Evolutionary conservation across 148 eudicot genomes (phyloP), one percentile per base, ranked within the genome.

Genomic region (Camellia lanceoleosa): DNA sequence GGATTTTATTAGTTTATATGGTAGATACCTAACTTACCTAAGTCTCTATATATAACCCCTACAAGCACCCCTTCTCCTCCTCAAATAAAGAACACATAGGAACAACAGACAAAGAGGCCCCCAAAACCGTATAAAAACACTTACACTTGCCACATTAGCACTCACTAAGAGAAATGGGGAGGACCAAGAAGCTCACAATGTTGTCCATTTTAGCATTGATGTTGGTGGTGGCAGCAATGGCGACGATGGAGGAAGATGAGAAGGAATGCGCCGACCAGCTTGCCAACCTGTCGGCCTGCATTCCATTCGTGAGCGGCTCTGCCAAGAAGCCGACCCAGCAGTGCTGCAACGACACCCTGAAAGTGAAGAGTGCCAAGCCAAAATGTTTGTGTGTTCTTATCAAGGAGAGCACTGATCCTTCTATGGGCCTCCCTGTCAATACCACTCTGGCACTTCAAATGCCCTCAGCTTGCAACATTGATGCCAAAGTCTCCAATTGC

Each of bases 391-490:
- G 89, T 82, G 89, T 86, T 42, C 83, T 86, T 14, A 86, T 86
- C 77, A 86, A 81, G 73, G 86, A 86, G 69, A 86, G 89, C 81
- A 76, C 84, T 54, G 86, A 86, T 59, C 84, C 89, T 3, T 84
- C 84, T 43, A 71, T 86, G 81, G 89, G 89, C 14, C 83, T 86
- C 46, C 86, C 86, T 71, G 69, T 86, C 55, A 86, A 84, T 30
- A 86, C 86, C 63, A 86, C 89, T 66, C 76, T 86, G 77, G 89
- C 89, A 5, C 78, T 86, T n/a, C 83, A 84, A 68, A 86, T 86
- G 89, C 89, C 89, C 0, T 59, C 83, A 4, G 82, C 78, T 11
- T 86, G 89, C 83, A 81, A 86, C 30, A 83, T 79, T 23, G 89
- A 86, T 47, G 84, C 89, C 75, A 86, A 79, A 66, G 75, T 79